Evolutionary conservation across 257 asterid species (phyloP).

Genomic region (Fraxinus excelsior): DNA sequence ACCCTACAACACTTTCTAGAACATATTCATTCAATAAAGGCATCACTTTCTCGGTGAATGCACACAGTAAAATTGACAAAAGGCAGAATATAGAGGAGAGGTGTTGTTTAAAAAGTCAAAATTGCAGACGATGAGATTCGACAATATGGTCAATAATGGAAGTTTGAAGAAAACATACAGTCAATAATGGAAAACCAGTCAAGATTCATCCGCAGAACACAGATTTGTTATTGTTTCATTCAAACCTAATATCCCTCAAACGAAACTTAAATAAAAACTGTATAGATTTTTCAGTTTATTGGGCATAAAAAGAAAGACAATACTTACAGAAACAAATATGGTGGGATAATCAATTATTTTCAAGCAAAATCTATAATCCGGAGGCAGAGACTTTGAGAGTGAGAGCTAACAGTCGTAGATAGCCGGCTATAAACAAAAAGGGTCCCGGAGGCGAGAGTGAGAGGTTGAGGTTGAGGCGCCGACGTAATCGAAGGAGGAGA

Average conservation of each 20-base stretch:
- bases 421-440: no score
- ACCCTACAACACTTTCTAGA: no score
- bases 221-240: conserved; percentile 25
- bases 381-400: no score
- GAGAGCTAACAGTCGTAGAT: no score
- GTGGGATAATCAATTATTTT: no score
- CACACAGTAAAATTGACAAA: conserved; percentile 6
- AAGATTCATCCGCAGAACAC: conserved; percentile 28
- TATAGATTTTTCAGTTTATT: neutral
- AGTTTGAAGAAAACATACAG: conserved; percentile 8
- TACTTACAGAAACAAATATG: no score
- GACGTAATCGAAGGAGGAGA: no score
- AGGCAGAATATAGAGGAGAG: neutral
- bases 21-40: neutral
- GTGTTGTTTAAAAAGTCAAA: conserved; percentile 29
- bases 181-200: conserved; percentile 9
- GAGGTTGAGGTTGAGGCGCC: no score
- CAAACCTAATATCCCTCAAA: conserved; percentile 9
- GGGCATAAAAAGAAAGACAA: no score
- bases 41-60: neutral
- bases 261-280: neutral
- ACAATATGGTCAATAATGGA: conserved; percentile 27
- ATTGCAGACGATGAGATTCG: conserved; percentile 8
- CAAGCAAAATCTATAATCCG: no score
- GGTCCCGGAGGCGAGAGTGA: no score